These are phyloP conservation scores for Pseudohalonectria lignicola DNA, from an alignment of 2,329 filamentous ascomycete genomes.

Conservation along the genomic window DNA sequence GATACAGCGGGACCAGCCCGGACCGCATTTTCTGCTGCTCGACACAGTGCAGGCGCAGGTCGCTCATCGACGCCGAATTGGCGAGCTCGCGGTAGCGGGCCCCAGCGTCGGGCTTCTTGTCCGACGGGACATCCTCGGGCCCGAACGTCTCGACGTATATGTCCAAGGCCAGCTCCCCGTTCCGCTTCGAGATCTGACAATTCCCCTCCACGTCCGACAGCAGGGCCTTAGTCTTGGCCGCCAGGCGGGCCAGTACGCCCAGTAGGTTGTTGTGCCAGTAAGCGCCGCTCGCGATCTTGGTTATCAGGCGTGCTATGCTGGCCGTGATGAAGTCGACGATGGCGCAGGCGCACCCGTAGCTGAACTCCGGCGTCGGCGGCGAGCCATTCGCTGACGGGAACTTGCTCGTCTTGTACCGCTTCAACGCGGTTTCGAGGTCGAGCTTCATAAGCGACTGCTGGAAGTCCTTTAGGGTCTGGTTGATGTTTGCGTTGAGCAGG, in stretches of 20 bases:
- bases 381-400: too few relatives aligned
- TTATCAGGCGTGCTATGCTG: conserved; percentile 5
- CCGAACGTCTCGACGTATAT: conserved; percentile 1
- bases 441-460: not conserved
- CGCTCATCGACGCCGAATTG: not conserved
- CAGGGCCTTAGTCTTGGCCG: conserved; percentile 6
- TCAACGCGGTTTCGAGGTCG: not conserved
- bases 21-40: conserved; percentile 5
- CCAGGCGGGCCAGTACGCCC: conserved; percentile 3
- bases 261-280: conserved; percentile 6
- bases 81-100: not conserved
- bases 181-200: not conserved
- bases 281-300: conserved; percentile 3
- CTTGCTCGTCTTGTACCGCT: not conserved
- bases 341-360: not conserved
- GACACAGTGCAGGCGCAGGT: conserved; percentile 3
- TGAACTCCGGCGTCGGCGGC: not conserved
- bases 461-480: not conserved
- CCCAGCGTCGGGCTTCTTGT: not conserved
- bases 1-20: conserved; percentile 3
- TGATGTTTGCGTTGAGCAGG: not conserved
- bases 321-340: conserved; percentile 9
- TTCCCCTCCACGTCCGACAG: not conserved
- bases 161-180: conserved; percentile 2
- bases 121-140: conserved; percentile 1